Conservation (phyloP, 2,329 filamentous ascomycete species). For the Calonectria ilicicola region DNA sequence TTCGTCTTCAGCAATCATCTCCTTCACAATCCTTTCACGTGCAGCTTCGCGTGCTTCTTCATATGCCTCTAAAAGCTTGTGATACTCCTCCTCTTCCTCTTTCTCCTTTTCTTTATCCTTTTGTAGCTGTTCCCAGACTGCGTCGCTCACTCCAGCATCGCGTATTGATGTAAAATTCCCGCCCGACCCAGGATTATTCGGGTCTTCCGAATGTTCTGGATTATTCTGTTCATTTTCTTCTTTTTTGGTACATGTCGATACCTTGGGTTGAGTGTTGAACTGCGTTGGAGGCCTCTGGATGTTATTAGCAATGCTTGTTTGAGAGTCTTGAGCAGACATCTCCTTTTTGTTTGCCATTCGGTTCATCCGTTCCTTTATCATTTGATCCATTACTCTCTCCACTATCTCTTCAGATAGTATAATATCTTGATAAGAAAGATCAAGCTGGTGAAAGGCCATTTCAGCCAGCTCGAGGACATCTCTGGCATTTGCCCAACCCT, state of each 20-base stretch:
- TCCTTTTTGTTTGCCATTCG: slow-evolving; percentile 30
- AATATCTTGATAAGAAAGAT: slow-evolving; percentile 22
- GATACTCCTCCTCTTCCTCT: slow-evolving; percentile 52
- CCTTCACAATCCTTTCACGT: slow-evolving; percentile 50
- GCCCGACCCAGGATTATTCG: neutral
- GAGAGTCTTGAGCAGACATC: fast-evolving
- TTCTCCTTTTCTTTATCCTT: slow-evolving; percentile 56
- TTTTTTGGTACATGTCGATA: neutral
- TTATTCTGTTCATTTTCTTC: neutral
- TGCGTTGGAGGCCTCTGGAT: neutral
- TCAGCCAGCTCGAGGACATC: slow-evolving; percentile 69
- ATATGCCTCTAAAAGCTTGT: slow-evolving; percentile 46
- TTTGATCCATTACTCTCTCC: slow-evolving; percentile 31
- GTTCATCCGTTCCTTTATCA: slow-evolving; percentile 33
- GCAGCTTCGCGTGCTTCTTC: slow-evolving; percentile 44
- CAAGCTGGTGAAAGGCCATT: slow-evolving; percentile 56
- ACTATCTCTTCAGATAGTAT: slow-evolving; percentile 35
- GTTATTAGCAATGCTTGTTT: fast-evolving
- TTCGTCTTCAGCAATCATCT: slow-evolving; percentile 22
- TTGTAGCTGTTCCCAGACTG: slow-evolving; percentile 71
- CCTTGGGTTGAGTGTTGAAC: neutral
- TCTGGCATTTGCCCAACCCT: slow-evolving; percentile 72
- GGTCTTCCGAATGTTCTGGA: slow-evolving; percentile 14
- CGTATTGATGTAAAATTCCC: slow-evolving; percentile 43
- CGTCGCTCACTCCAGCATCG: slow-evolving; percentile 70